Evolutionary conservation across 768 basidiomycete species (phyloP), one percentile per base, ranked within the genome.

Genomic region (Lactifluus echinatus): DNA sequence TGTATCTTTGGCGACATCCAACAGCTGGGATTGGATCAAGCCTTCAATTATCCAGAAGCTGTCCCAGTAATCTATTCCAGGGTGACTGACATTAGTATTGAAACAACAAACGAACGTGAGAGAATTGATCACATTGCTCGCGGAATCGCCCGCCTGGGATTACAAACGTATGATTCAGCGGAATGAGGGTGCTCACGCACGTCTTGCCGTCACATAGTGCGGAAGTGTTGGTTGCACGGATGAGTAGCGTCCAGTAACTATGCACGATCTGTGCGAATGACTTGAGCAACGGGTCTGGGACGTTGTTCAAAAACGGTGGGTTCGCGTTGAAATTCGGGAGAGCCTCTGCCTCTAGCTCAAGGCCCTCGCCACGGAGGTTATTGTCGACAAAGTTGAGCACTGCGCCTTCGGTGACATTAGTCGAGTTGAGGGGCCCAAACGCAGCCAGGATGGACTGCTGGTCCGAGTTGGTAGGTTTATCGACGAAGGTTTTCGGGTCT

Each of bases 1-100:
- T 0, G 92, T 89, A 11, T 75, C 81, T 61, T 89, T 88, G 56
- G 79, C 87, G 52, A 89, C 76, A 53, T 75, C 75, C 63, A 80
- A 85, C 12, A 96, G 76, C 61, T 87, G 79, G 2, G 89, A 91
- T 66, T 86, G 74, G 29, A 97, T 72, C n/a, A 96, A 75, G 37
- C 94, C 94, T 63, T 92, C 83, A 8, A 87, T 71, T 60, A 93
- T 92, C 89, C 90, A 93, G 72, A 81, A 92, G 63, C 86, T 88
- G 68, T 81, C 80, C 80, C 79, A 79, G 44, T 80, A 82, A 63
- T 78, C 77, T 79, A 55, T 1, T 2, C 21, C 40, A 23, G 10
- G n/a, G 7, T 4, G 6, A 10, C 10, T 14, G 12, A 10, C 5
- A 31, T 29, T 7, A 61, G 45, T 3, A 3, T 1, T 10, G 23